Evolutionary conservation across 345 rosid species (phyloP).

Genomic region (Populus euphratica): DNA sequence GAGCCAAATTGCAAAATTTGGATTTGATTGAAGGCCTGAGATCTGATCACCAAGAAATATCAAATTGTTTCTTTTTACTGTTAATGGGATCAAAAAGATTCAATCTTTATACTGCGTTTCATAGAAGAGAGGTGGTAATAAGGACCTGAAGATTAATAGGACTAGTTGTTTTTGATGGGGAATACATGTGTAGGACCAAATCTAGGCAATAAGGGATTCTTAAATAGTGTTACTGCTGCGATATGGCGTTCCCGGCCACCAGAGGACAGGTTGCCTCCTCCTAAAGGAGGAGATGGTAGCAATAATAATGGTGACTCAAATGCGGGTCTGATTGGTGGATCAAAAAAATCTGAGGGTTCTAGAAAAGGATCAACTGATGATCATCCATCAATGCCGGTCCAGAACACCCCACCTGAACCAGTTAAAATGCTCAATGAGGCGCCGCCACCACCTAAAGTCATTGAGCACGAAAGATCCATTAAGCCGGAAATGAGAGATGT

Average conservation of each 20-base stretch:
- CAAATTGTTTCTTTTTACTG: not conserved
- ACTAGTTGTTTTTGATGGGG: slow-evolving; percentile 53
- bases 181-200: slow-evolving; percentile 89
- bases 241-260: slow-evolving; percentile 65
- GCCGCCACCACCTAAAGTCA: slow-evolving; percentile 23
- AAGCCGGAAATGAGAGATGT: slow-evolving; percentile 24
- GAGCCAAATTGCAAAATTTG: not conserved
- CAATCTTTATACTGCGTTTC: slow-evolving; percentile 11
- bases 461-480: slow-evolving; percentile 19
- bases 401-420: slow-evolving; percentile 63
- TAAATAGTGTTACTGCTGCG: slow-evolving; percentile 74
- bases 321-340: slow-evolving; percentile 1
- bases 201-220: slow-evolving; percentile 58
- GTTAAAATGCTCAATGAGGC: slow-evolving; percentile 47
- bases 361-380: slow-evolving; percentile 13
- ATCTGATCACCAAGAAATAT: not conserved
- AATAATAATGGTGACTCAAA: slow-evolving; percentile 26
- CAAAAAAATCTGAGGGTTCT: slow-evolving; percentile 20
- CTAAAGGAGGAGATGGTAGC: slow-evolving; percentile 24
- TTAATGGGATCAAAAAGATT: slow-evolving; percentile 22
- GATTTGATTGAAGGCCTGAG: not conserved
- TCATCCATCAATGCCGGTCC: slow-evolving; percentile 27
- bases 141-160: slow-evolving; percentile 26
- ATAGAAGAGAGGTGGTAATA: slow-evolving; percentile 15
- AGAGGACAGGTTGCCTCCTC: slow-evolving; percentile 45